These are phyloP conservation scores for Ceratocystis smalleyi DNA, from an alignment of 2,329 filamentous ascomycete species.

Conservation along the genomic window DNA sequence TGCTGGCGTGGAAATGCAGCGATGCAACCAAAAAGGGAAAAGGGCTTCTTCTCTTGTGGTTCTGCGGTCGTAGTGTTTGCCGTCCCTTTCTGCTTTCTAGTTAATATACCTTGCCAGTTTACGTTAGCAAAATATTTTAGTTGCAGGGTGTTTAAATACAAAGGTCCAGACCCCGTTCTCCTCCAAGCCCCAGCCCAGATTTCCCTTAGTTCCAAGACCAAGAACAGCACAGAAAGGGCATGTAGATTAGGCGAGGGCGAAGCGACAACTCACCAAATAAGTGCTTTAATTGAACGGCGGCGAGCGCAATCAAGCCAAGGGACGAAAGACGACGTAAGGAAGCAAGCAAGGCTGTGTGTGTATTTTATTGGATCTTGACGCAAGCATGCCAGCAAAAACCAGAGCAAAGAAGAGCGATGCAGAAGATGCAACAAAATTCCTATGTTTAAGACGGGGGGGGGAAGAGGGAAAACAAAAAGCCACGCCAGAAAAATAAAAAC, in stretches of 20 bases:
- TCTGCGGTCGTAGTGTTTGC: neutral
- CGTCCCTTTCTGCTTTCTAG: too few relatives aligned
- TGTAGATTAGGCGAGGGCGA: neutral
- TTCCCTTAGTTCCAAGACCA: neutral
- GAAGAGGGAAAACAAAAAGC: too few relatives aligned
- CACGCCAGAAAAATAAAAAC: too few relatives aligned
- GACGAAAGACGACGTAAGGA: too few relatives aligned
- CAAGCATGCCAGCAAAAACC: too few relatives aligned
- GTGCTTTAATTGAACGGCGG: neutral
- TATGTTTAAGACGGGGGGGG: too few relatives aligned
- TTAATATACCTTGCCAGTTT: neutral
- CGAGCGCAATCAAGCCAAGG: neutral
- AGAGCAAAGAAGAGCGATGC: too few relatives aligned
- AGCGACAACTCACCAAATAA: slow-evolving; percentile 3
- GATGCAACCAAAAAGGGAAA: neutral
- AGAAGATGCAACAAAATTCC: too few relatives aligned
- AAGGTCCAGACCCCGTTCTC: too few relatives aligned
- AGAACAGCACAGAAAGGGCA: neutral
- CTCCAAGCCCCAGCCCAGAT: neutral
- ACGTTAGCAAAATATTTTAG: neutral
- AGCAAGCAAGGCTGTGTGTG: too few relatives aligned
- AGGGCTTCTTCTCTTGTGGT: neutral
- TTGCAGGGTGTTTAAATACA: neutral
- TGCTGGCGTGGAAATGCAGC: neutral
- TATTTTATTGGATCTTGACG: too few relatives aligned